Evolutionary conservation across 2,329 filamentous ascomycete genomes (phyloP), one percentile per base, ranked within the genome.

Genomic region (Tolypocladium ophioglossoides): DNA sequence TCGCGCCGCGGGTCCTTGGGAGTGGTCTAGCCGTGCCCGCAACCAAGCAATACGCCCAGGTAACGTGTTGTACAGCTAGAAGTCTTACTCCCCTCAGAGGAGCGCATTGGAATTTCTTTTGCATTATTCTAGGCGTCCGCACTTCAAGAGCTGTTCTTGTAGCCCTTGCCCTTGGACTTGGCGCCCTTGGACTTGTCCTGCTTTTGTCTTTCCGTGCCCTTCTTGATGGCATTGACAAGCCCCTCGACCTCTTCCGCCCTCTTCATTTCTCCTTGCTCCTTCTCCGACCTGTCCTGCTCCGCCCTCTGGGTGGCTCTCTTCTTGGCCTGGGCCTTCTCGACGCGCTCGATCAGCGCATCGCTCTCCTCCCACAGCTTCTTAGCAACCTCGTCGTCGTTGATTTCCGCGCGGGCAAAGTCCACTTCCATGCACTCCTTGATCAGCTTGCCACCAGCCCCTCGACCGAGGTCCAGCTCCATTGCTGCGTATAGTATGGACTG

Each of bases 341-440:
- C 80, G 62, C 80, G 79, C 68, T 95, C 86, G 54, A 97, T 85
- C 58, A 95, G 81, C 65, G 83, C 83, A 64, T 96, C 91, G 65
- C 88, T 96, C 55, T 88, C 84, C 66, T 95, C 83, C 92, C 92
- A 99, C 18, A 99, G 74, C 67, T 85, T 82, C 78, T 95, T 91
- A 55, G 90, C 91, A 34, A 88, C 72, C 22, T 79, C 80, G 59
- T 95, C 91, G 65, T 95, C 87, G 59, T 79, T 79, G 47, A 96
- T 78, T 63, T 96, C 91, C 30, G 73, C 76, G 52, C 89, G 78
- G 30, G 85, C 78, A 68, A 83, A 86, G 58, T 86, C 81, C 20
- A 91, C 78, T 64, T 89, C 82, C 61, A 82, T 83, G 67, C 92
- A 97, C 70, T 97, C 95, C 71, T 96, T 97, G 66, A 99, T 78